phyloP scores from a whole-genome alignment of 108 stramenopile species.

The Stephanodiscus minutulus region DNA sequence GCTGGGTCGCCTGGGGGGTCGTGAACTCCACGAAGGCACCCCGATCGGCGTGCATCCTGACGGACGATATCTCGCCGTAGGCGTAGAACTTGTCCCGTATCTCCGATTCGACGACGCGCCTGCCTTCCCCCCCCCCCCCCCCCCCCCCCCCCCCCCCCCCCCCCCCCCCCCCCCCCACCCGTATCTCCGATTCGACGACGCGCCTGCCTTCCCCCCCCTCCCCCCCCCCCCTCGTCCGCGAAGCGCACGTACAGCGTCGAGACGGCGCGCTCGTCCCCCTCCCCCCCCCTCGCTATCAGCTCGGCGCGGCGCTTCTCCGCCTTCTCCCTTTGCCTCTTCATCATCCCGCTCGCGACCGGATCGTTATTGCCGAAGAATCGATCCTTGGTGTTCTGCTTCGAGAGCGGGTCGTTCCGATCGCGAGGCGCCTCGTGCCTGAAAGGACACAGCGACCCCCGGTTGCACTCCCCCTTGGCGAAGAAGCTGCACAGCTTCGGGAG shows the following conservation, averaged over 20 bases:
- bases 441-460: slow-evolving; percentile 92
- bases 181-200: slow-evolving; percentile 66
- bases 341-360: slow-evolving; percentile 88
- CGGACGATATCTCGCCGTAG: slow-evolving; percentile 81
- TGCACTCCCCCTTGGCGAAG: slow-evolving; percentile 95
- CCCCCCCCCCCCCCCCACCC: slow-evolving; percentile 40
- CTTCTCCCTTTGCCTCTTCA: slow-evolving; percentile 57
- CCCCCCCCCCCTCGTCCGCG: slow-evolving; percentile 64
- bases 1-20: slow-evolving; percentile 80
- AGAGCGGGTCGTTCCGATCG: slow-evolving; percentile 89
- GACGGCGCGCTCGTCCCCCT: slow-evolving; percentile 71
- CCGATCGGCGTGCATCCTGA: slow-evolving; percentile 79
- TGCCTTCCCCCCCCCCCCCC: too few relatives aligned
- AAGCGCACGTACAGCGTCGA: slow-evolving; percentile 83
- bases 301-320: slow-evolving; percentile 61
- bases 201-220: too few relatives aligned
- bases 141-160: too few relatives aligned
- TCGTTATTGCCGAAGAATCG: slow-evolving; percentile 94
- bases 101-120: slow-evolving; percentile 57
- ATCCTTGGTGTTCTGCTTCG: slow-evolving; percentile 94
- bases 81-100: slow-evolving; percentile 82
- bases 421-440: slow-evolving; percentile 98
- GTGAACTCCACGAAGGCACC: slow-evolving; percentile 92
- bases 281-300: slow-evolving; percentile 62
- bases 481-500: slow-evolving; percentile 95